Base-by-base conservation (phyloP, 208 protist species). In the Acanthamoeba culbertsoni region DNA sequence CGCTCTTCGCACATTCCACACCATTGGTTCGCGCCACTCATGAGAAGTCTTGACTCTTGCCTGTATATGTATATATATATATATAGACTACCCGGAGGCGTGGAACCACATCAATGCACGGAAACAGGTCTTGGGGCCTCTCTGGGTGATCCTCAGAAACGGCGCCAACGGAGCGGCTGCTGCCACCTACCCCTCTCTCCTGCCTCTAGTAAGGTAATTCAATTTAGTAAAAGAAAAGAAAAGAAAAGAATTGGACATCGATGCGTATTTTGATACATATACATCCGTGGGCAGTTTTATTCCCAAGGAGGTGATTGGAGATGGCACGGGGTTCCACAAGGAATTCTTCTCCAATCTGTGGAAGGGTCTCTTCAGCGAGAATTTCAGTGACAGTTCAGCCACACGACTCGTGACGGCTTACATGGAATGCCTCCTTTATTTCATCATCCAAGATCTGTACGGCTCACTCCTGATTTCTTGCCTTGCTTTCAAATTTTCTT, bases 261-360 rank as follows among this genome's bases (percentile, higher is more conserved):
- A 84, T 84, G 7, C 46, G 6, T 33, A 26, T 84, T 10, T 46
- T 84, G 14, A 55, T 46, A 55, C 18, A 55, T 43, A 12, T 55
- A 10, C 28, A 20, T 55, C 28, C 48, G 48, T 23, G 18, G 7
- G 28, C 12, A 92, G 88, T 55, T 71, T 92, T 55, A 79, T 92
- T 40, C 88, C 88, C 26, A 77, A 53, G 63, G 88, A 92, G 26
- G 88, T 92, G 35, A 46, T 92, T 7, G 88, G 88, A 3, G 63
- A 71, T n/a, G 63, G 62, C 2, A 59, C 65, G 10, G 88, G 63
- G 1, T 92, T 92, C 35, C 63, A 92, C 65, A 92, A 92, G 42
- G 88, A 92, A 45, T 92, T 92, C 88, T 92, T 92, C 37, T 14
- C 46, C 42, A 92, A 92, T 62, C 48, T 92, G 42, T 92, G 88